Evolutionary conservation across 2,329 filamentous ascomycete genomes (phyloP).

Genomic region (Cladophialophora yegresii): DNA sequence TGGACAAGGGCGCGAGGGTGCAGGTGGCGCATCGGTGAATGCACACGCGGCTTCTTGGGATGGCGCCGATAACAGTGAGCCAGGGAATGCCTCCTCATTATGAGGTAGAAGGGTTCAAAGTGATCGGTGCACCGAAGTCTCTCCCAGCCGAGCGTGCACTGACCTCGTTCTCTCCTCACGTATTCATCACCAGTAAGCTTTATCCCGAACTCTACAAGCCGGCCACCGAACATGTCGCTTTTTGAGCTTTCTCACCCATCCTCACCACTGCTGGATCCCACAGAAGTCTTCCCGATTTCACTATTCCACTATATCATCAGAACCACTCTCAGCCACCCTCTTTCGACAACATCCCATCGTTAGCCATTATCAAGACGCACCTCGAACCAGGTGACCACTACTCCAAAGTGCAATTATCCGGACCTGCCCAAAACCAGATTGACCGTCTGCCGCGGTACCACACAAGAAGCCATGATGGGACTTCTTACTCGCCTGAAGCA

Average conservation of each 20-base stretch:
- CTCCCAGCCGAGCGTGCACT: too few species aligned
- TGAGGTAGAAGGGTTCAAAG: too few species aligned
- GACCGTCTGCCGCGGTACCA: not conserved
- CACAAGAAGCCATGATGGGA: constrained; percentile 9
- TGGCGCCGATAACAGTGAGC: too few species aligned
- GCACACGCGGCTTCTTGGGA: too few species aligned
- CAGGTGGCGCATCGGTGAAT: too few species aligned
- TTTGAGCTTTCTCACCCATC: not conserved
- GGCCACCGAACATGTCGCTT: not conserved
- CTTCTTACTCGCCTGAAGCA: constrained; percentile 11
- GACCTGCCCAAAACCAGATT: constrained; percentile 3
- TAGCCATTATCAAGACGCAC: not conserved
- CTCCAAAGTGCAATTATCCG: constrained; percentile 3
- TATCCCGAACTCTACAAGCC: not conserved
- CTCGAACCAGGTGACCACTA: not conserved
- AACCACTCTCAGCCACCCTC: not conserved
- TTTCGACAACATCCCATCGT: not conserved
- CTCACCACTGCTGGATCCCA: not conserved
- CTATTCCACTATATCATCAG: not conserved
- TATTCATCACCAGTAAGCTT: too few species aligned
- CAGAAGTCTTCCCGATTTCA: not conserved
- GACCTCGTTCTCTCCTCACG: too few species aligned
- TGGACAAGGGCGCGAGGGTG: too few species aligned
- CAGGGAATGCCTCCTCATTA: too few species aligned
- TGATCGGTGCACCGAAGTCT: too few species aligned